Evolutionary conservation across 2,329 filamentous ascomycete genomes (phyloP).

Genomic region (Phaeophleospora eucalypticola): DNA sequence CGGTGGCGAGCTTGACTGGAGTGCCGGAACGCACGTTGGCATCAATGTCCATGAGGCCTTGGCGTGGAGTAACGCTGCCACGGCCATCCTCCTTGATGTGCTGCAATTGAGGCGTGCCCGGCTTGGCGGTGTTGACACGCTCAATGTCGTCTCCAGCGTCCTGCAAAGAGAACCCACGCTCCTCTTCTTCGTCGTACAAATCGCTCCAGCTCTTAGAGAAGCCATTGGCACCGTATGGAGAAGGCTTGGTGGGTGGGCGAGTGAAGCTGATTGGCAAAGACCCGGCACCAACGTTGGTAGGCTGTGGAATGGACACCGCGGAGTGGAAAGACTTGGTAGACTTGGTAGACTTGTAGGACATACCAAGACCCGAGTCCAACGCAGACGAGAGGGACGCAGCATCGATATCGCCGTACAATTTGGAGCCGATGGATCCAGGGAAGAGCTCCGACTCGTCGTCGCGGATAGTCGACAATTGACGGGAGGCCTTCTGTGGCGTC

Average conservation of each 20-base stretch:
- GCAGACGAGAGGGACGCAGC: slow-evolving; percentile 81
- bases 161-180: slow-evolving; percentile 58
- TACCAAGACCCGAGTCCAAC: slow-evolving; percentile 74
- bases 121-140: slow-evolving; percentile 37
- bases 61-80: slow-evolving; percentile 48
- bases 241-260: slow-evolving; percentile 63
- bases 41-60: slow-evolving; percentile 52
- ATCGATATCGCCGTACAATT: slow-evolving; percentile 72
- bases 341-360: slow-evolving; percentile 72
- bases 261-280: slow-evolving; percentile 61
- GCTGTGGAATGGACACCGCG: slow-evolving; percentile 56
- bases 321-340: slow-evolving; percentile 27
- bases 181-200: slow-evolving; percentile 91
- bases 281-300: slow-evolving; percentile 64
- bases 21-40: slow-evolving; percentile 43
- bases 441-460: slow-evolving; percentile 82
- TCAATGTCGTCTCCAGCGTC: slow-evolving; percentile 37
- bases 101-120: slow-evolving; percentile 56
- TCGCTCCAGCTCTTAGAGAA: slow-evolving; percentile 99
- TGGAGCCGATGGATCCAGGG: slow-evolving; percentile 65
- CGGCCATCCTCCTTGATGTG: slow-evolving; percentile 45
- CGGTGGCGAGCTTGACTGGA: slow-evolving; percentile 28
- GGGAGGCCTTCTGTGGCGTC: slow-evolving; percentile 64
- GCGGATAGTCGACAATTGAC: slow-evolving; percentile 82
- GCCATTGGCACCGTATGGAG: slow-evolving; percentile 34